These are phyloP conservation scores for Beta macrorhiza DNA, from an alignment of 179 eudicot genomes.

Conservation along the genomic window DNA sequence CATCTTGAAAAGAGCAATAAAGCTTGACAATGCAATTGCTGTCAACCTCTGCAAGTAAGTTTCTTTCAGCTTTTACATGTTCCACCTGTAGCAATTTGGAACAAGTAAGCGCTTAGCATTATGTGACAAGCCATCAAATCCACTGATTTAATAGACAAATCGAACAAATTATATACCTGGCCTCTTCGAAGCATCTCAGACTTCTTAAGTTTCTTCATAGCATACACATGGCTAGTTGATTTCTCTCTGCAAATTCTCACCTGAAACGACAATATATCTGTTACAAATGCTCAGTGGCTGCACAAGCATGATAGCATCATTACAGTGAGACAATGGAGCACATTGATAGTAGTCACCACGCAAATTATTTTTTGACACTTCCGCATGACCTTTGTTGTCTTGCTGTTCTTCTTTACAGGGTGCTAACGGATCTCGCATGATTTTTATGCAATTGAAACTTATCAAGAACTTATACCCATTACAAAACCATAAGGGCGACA, in stretches of 20 bases:
- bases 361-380: background rate
- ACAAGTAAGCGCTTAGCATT: constrained; percentile 17
- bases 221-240: constrained; percentile 75
- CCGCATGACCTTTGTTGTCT: too few relatives aligned
- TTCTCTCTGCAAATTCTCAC: constrained; percentile 88
- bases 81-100: constrained; percentile 59
- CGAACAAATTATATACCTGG: constrained; percentile 50
- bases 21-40: constrained; percentile 93
- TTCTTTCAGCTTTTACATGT: constrained; percentile 96
- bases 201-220: constrained; percentile 90
- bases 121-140: constrained; percentile 8
- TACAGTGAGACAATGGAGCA: background rate
- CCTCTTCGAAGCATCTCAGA: constrained; percentile 99
- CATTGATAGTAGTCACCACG: background rate
- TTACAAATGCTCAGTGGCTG: constrained; percentile 21
- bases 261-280: constrained; percentile 39
- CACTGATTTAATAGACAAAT: constrained; percentile 3
- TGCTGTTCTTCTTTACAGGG: too few relatives aligned
- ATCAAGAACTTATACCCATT: too few relatives aligned
- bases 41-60: constrained; percentile 95
- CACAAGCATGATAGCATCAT: background rate
- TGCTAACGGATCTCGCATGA: too few relatives aligned
- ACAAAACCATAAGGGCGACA: too few relatives aligned
- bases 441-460: too few relatives aligned
- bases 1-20: constrained; percentile 94